These are phyloP conservation scores for Aspergillus puulaauensis DNA, from an alignment of 2,329 filamentous ascomycete genomes.

Conservation along the genomic window DNA sequence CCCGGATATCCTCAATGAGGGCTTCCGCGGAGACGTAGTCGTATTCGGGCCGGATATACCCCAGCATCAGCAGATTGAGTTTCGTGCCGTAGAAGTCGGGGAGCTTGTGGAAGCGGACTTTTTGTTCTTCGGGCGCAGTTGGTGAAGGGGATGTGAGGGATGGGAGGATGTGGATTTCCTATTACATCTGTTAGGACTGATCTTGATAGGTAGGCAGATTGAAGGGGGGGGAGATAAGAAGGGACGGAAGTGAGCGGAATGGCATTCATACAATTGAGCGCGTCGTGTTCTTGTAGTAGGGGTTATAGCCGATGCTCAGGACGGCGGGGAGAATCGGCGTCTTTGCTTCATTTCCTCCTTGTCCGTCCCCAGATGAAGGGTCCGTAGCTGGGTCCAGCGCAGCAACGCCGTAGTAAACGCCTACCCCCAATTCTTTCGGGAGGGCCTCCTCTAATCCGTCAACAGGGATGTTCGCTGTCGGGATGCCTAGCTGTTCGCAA, in stretches of 20 bases:
- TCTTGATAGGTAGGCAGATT: not conserved
- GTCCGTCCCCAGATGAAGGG: not conserved
- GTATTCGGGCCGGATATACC: slow-evolving; percentile 84
- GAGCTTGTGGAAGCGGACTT: slow-evolving; percentile 37
- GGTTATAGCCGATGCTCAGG: slow-evolving; percentile 95
- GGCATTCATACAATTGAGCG: slow-evolving; percentile 64
- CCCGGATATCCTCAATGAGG: slow-evolving; percentile 81
- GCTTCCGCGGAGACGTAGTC: slow-evolving; percentile 84
- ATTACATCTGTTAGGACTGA: not conserved
- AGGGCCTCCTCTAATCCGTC: slow-evolving; percentile 63
- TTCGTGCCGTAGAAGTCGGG: slow-evolving; percentile 81
- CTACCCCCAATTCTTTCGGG: slow-evolving; percentile 61
- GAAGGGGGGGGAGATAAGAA: not conserved
- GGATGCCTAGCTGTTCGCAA: slow-evolving; percentile 74
- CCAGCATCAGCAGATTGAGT: slow-evolving; percentile 77
- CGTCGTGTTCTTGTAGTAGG: slow-evolving; percentile 90
- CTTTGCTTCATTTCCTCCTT: not conserved
- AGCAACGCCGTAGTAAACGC: slow-evolving; percentile 94
- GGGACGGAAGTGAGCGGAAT: not conserved
- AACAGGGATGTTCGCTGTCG: slow-evolving; percentile 82
- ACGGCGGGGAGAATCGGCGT: slow-evolving; percentile 74
- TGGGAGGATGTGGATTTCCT: slow-evolving; percentile 85
- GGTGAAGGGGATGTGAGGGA: slow-evolving; percentile 55
- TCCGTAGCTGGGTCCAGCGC: slow-evolving; percentile 57
- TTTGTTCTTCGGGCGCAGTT: slow-evolving; percentile 22